Evolutionary conservation across 805 yeast species (phyloP).

Genomic region (Lipomyces lipofer): DNA sequence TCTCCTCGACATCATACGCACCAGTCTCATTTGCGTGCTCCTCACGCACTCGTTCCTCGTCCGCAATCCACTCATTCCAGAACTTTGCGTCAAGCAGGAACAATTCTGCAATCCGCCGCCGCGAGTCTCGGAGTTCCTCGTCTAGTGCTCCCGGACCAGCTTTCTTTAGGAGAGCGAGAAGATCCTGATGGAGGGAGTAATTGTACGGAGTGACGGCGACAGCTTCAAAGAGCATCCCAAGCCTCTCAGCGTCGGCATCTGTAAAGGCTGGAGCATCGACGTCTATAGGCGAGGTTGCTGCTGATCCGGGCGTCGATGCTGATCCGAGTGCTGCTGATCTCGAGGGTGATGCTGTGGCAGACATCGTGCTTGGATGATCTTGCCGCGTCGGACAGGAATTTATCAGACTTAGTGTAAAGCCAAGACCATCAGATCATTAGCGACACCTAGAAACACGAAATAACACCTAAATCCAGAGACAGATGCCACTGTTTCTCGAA

Average conservation of each 20-base stretch:
- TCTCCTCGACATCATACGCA: conserved; percentile 9
- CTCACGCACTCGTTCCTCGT: conserved; percentile 6
- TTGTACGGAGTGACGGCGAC: conserved; percentile 15
- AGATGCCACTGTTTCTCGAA: too few species aligned
- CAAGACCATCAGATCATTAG: too few species aligned
- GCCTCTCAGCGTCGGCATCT: conserved; percentile 25
- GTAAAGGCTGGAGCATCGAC: conserved; percentile 8
- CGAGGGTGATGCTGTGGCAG: too few species aligned
- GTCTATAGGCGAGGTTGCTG: too few species aligned
- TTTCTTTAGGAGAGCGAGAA: conserved; percentile 12
- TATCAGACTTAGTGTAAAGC: too few species aligned
- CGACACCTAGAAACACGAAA: too few species aligned
- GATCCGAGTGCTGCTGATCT: too few species aligned
- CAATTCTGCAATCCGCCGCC: conserved; percentile 13
- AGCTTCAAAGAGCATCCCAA: conserved; percentile 21
- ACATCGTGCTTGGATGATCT: too few species aligned
- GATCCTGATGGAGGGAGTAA: conserved; percentile 14
- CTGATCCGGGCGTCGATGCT: too few species aligned
- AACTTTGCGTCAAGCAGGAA: conserved; percentile 18
- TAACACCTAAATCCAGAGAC: too few species aligned
- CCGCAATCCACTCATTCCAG: conserved; percentile 27
- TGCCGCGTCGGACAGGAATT: too few species aligned
- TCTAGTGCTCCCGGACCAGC: conserved; percentile 19
- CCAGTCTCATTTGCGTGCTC: conserved; percentile 6
- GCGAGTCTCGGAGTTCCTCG: conserved; percentile 22